Evolutionary conservation across 306 rosid species (phyloP), one percentile per base, ranked within the genome.

Genomic region (Lotus japonicus): DNA sequence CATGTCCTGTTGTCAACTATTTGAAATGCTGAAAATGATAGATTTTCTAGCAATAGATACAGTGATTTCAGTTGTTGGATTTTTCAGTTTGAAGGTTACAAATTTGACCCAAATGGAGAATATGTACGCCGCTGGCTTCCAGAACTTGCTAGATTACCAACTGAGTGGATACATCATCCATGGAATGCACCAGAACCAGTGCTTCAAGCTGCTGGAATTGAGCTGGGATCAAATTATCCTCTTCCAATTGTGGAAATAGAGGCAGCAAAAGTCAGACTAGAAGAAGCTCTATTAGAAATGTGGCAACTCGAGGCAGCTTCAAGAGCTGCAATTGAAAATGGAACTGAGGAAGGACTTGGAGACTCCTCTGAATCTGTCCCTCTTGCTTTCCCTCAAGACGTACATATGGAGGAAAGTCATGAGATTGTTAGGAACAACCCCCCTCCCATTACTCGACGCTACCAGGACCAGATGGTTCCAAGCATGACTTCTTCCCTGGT

Each of bases 51-150:
- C 61, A 38, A 56, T 59, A 31, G 9, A 54, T 45, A 41, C 23
- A 42, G 57, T 81, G 62, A 66, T 36, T 67, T 72, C 7, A 42
- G 60, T 56, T 42, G 54, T 79, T 82, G 71, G 53, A 68, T 58
- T 64, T 59, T 76, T 35, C 83, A 91, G 97, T 80, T 91, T 67
- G 88, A 91, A 77, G 97, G 96, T 33, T 91, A 91, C 81, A 91
- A 83, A 70, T 91, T 80, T 23, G 97, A 88, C 51, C 97, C 97
- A 5, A 42, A 88, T 71, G 97, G 97, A 59, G 97, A 91, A 71
- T 91, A 91, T 46, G 97, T 91, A 7, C 80, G 97, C 43, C 86
- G 92, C 62, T 91, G 97, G 97, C 97, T 91, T 76, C 97, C 97
- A 26, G 97, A 91, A 70, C 92, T 91, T 52, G 78, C 96, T 26